These are phyloP conservation scores for Penicillium fimorum DNA, from an alignment of 495 filamentous ascomycete species.

Conservation along the genomic window DNA sequence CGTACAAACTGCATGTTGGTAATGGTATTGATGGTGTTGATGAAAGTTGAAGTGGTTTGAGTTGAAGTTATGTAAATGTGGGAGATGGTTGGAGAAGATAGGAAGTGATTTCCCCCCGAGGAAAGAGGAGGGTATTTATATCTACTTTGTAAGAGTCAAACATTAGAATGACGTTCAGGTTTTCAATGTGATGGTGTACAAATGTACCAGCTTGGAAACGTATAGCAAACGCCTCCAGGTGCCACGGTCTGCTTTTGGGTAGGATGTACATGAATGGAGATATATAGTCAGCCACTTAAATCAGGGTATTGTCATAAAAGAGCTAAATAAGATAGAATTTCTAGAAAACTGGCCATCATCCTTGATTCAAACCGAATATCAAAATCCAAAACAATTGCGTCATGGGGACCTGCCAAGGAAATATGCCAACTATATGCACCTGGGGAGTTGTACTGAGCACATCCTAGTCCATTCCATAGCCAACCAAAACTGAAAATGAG, in stretches of 20 bases:
- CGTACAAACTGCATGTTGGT: conserved; percentile 11
- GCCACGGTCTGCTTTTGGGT: not conserved
- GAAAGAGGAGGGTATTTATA: not conserved
- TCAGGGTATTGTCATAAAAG: conserved; percentile 1
- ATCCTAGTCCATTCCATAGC: not conserved
- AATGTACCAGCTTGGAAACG: not conserved
- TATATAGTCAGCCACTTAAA: conserved; percentile 1
- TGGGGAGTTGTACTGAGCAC: not conserved
- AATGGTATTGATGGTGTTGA: not conserved
- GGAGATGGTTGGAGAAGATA: not conserved
- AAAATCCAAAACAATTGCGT: not conserved
- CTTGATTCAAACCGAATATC: not conserved
- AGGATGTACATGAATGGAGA: not conserved
- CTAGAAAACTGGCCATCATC: not conserved
- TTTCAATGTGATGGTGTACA: not conserved
- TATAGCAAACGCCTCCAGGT: not conserved
- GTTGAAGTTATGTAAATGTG: not conserved
- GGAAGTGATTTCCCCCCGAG: not conserved
- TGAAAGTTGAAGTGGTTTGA: not conserved
- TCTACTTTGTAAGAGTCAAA: not conserved
- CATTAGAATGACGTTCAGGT: not conserved
- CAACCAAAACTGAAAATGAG: not conserved
- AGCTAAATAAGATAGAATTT: not conserved
- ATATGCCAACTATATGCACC: not conserved
- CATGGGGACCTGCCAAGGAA: conserved; percentile 1